A percentile compares a stretch with the other conserved stretches of the same genome.
These are phyloP conservation scores for Euptelea pleiosperma DNA, from an alignment of 164 flowering plant genomes.

Conservation along the genomic window DNA sequence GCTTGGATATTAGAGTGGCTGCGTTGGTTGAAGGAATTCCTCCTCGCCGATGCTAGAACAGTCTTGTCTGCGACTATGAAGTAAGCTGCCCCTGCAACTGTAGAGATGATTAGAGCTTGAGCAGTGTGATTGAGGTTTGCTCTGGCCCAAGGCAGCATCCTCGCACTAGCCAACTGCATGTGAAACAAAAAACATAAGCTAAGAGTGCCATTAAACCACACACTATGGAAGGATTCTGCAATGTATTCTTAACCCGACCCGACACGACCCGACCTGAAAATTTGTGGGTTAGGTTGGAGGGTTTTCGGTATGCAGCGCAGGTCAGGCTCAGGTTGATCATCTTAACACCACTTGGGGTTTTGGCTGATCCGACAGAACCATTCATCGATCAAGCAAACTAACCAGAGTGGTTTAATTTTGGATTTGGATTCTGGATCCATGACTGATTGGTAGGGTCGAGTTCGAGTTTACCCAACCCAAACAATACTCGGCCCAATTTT, in stretches of 20 bases:
- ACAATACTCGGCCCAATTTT: too few relatives aligned
- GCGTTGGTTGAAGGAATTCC: constrained; percentile 65
- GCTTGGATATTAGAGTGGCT: too few relatives aligned
- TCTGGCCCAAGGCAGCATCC: constrained; percentile 90
- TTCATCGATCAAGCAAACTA: too few relatives aligned
- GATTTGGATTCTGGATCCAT: too few relatives aligned
- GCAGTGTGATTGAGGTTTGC: constrained; percentile 85
- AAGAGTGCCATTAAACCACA: not conserved
- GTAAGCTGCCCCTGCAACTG: constrained; percentile 89
- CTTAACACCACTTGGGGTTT: not conserved
- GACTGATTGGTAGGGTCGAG: too few relatives aligned
- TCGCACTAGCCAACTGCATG: constrained; percentile 78
- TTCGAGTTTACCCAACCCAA: too few relatives aligned
- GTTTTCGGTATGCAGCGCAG: not conserved
- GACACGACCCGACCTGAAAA: not conserved
- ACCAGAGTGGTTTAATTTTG: too few relatives aligned
- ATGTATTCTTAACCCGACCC: not conserved
- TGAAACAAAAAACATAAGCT: not conserved
- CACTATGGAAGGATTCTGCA: not conserved
- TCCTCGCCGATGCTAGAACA: constrained; percentile 67
- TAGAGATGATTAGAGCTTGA: constrained; percentile 88
- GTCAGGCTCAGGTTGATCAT: not conserved
- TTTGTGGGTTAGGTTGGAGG: not conserved
- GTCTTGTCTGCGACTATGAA: constrained; percentile 96
- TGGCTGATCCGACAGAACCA: too few relatives aligned